Base-by-base conservation (phyloP, 2,329 filamentous ascomycete genomes). In the Alternaria sp. region DNA sequence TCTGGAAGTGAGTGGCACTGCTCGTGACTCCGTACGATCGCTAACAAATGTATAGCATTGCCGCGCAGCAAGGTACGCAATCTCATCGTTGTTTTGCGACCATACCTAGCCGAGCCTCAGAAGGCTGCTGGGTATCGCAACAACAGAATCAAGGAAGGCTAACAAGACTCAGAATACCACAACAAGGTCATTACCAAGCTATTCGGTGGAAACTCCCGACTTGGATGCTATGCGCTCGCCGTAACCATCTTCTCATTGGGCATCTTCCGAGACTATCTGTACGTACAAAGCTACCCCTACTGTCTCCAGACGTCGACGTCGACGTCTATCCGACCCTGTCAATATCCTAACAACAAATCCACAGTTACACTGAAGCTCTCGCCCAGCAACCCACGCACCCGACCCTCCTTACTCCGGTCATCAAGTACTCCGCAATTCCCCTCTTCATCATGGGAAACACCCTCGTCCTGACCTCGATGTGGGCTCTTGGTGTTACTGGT, bases 171-270 rank as follows among this genome's bases (percentile, higher is more conserved):
- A 94, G 95, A 99, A 82, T 98, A 98, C 82, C 90, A 89, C 80
- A 93, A 91, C 79, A 93, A 93, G 77, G 82, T 92, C 77, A 85
- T 99, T 63, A 97, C 94, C 65, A 92, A 90, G 75, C 85, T 95
- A 63, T 96, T 96, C 70, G 86, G 88, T 63, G 91, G 93, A 66
- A 90, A 89, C 71, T 84, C 90, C 24, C 88, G 89, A 67, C 81
- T 86, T 63, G 95, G 91, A 67, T 98, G 94, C 86, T 99, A 99
- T 78, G 88, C 85, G 65, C 90, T 99, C 58, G 95, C 93, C 58
- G 83, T 87, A 57, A 88, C 89, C 70, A 99, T 99, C 80, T 99
- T 99, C 86, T 88, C 86, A 29, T 85, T 99, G 49, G 95, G 95
- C 63, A 88, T 99, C 69, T 78, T 97, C 75, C 91, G 95, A 73